A percentile compares a stretch with the other conserved stretches of the same genome.
Conservation (phyloP, 2,329 filamentous ascomycete species). For the Colletotrichum sp. region DNA sequence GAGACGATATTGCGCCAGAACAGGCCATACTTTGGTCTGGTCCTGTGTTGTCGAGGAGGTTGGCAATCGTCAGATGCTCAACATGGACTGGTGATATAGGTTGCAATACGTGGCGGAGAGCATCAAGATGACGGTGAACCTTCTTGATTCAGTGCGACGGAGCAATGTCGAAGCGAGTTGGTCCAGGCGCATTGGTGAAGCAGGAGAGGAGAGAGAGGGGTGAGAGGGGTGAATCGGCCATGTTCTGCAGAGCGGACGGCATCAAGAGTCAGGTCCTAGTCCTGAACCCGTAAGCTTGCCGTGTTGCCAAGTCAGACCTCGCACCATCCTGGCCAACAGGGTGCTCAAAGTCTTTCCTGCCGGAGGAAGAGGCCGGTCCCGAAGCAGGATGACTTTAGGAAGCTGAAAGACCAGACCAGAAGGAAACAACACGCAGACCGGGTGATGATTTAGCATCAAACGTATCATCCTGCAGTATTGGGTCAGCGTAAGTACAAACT, state of each 20-base stretch:
- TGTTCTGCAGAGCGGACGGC: neutral
- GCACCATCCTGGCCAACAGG: slow-evolving; percentile 4
- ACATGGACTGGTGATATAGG: neutral
- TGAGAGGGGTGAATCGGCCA: neutral
- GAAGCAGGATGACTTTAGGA: neutral
- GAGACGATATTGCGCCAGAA: slow-evolving; percentile 11
- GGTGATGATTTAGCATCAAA: neutral
- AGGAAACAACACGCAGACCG: neutral
- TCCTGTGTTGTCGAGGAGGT: neutral
- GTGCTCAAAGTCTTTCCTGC: neutral
- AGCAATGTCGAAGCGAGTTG: neutral
- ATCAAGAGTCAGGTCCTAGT: neutral
- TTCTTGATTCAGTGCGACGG: neutral
- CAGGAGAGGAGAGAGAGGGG: neutral
- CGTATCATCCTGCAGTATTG: neutral
- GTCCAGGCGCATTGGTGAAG: neutral
- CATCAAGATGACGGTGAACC: neutral
- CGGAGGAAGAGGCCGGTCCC: neutral
- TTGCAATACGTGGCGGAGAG: neutral
- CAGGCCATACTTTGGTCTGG: slow-evolving; percentile 2
- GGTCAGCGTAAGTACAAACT: neutral
- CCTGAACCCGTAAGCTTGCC: neutral
- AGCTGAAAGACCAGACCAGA: neutral
- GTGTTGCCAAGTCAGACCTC: slow-evolving; percentile 13
- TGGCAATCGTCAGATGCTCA: neutral